phyloP scores from a whole-genome alignment of 2,329 filamentous ascomycete species.

The Epichloe gansuensis region DNA sequence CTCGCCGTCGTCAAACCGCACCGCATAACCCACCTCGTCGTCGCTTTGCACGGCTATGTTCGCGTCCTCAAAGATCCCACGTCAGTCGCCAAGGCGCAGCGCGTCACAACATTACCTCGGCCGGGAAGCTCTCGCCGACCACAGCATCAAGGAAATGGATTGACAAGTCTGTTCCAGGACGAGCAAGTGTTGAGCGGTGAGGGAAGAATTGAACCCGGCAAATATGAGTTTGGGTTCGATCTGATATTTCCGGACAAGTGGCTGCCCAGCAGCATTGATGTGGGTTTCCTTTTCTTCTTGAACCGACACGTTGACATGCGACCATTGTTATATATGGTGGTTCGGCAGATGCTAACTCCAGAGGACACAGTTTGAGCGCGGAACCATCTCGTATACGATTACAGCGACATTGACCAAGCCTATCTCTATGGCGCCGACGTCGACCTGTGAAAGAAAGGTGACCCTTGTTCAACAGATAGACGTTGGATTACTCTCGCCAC shows the following conservation, averaged over 20 bases:
- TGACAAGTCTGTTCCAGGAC: slow-evolving; percentile 73
- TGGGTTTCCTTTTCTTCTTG: slow-evolving; percentile 35
- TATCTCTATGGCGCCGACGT: slow-evolving; percentile 69
- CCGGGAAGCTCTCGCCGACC: slow-evolving; percentile 26
- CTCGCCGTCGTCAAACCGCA: slow-evolving; percentile 62
- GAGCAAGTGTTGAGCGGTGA: slow-evolving; percentile 71
- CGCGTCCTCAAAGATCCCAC: slow-evolving; percentile 64
- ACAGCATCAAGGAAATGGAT: slow-evolving; percentile 62
- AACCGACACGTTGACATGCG: background rate
- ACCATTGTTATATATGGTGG: background rate
- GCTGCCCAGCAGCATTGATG: slow-evolving; percentile 87
- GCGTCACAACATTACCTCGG: slow-evolving; percentile 29
- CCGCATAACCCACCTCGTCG: slow-evolving; percentile 67
- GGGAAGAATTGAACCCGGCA: slow-evolving; percentile 59
- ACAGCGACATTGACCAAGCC: slow-evolving; percentile 83
- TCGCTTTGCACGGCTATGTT: slow-evolving; percentile 66
- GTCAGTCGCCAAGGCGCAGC: slow-evolving; percentile 39
- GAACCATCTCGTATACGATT: slow-evolving; percentile 83
- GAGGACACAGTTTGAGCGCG: slow-evolving; percentile 73
- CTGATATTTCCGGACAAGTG: slow-evolving; percentile 55
- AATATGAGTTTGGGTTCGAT: slow-evolving; percentile 71
- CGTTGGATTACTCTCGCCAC: slow-evolving; percentile 60
- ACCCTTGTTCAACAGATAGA: slow-evolving; percentile 74
- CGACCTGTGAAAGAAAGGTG: slow-evolving; percentile 70
- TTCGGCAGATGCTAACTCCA: background rate